Evolutionary conservation across 2,329 filamentous ascomycete species (phyloP).

Genomic region (Metarhizium humberi): DNA sequence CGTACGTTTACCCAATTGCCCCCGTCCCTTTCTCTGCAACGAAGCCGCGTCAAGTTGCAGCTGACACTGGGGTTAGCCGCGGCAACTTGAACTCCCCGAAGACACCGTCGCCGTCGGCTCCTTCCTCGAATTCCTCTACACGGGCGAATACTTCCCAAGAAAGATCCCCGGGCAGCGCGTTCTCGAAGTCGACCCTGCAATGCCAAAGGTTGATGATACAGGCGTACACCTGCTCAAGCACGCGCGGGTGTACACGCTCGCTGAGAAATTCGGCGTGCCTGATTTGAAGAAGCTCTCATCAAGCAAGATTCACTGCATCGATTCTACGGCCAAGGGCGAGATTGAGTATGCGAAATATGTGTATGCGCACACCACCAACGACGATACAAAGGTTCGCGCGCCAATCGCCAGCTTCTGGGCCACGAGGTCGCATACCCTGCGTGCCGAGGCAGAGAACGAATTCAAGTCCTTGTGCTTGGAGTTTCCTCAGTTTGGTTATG

Average conservation of each 20-base stretch:
- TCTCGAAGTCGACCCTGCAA: conserved; percentile 59
- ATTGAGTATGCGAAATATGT: conserved; percentile 88
- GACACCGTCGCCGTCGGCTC: conserved; percentile 25
- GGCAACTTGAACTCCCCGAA: conserved; percentile 54
- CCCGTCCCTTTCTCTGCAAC: background rate
- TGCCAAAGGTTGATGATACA: conserved; percentile 62
- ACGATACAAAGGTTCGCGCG: conserved; percentile 65
- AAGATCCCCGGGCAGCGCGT: conserved; percentile 52
- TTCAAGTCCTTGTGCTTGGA: conserved; percentile 81
- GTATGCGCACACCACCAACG: conserved; percentile 63
- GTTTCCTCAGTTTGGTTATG: conserved; percentile 85
- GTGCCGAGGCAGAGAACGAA: conserved; percentile 77
- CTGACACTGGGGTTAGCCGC: conserved; percentile 31
- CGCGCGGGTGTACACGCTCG: conserved; percentile 81
- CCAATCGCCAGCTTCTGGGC: conserved; percentile 92
- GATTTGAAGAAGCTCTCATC: conserved; percentile 68
- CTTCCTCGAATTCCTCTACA: conserved; percentile 33
- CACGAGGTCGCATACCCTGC: conserved; percentile 66
- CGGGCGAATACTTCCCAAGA: conserved; percentile 58
- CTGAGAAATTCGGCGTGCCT: conserved; percentile 63
- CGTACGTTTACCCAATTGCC: conserved; percentile 33
- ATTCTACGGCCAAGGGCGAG: conserved; percentile 80
- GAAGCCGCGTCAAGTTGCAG: background rate
- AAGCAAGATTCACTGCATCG: conserved; percentile 86
- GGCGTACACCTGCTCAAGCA: conserved; percentile 81